A percentile compares a stretch with the other conserved stretches of the same genome.
Evolutionary conservation across 306 rosid genomes (phyloP).

Genomic region (Acacia confusa): DNA sequence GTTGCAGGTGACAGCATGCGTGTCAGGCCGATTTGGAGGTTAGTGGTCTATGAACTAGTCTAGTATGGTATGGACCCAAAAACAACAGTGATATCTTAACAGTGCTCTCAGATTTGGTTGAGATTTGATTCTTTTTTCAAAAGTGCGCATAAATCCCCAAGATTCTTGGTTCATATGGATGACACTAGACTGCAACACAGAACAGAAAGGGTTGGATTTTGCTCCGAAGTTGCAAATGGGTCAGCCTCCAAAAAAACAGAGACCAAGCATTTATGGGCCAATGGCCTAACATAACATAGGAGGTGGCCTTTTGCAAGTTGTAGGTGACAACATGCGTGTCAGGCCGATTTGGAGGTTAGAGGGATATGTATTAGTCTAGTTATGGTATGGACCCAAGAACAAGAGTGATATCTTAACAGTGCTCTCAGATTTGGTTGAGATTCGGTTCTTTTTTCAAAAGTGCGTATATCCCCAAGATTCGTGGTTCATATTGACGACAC

Average conservation of each 20-base stretch:
- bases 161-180: neutral
- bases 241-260: neutral
- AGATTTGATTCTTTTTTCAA: neutral
- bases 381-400: neutral
- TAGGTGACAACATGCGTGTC: neutral
- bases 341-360: constrained; percentile 19
- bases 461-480: neutral
- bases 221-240: neutral
- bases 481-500: neutral
- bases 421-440: constrained; percentile 3
- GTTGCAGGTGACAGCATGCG: neutral
- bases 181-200: neutral
- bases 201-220: neutral
- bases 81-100: neutral
- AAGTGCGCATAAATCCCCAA: neutral
- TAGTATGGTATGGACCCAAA: neutral
- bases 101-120: neutral
- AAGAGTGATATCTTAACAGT: neutral
- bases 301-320: neutral
- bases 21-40: constrained; percentile 13
- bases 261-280: constrained; percentile 20
- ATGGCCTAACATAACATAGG: constrained; percentile 2
- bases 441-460: neutral
- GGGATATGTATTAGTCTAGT: no score
- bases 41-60: neutral